These are phyloP conservation scores for Apiotrichum porosum DNA, from an alignment of 1,284 basidiomycete genomes.

Conservation along the genomic window DNA sequence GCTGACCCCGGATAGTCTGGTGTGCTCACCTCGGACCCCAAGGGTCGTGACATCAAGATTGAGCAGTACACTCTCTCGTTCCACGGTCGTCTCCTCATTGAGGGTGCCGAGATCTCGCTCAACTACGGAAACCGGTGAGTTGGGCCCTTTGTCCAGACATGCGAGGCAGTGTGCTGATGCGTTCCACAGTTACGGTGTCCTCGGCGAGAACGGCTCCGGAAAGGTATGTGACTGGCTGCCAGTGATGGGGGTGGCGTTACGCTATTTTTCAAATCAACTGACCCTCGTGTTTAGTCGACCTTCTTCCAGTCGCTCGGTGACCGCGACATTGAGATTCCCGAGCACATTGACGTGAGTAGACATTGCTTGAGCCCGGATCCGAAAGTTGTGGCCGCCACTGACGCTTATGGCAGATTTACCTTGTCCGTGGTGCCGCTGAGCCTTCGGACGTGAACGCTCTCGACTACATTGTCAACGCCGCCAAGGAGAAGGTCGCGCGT, in stretches of 20 bases:
- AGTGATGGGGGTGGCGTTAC: neutral
- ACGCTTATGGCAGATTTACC: constrained; percentile 85
- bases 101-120: constrained; percentile 81
- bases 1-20: constrained; percentile 54
- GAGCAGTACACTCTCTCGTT: constrained; percentile 94
- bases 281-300: too few relatives aligned
- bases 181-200: constrained; percentile 69
- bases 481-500: constrained; percentile 89
- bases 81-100: constrained; percentile 90
- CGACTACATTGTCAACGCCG: constrained; percentile 91
- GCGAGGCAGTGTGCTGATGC: neutral
- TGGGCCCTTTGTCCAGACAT: neutral
- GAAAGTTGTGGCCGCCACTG: too few relatives aligned
- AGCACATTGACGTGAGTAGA: constrained; percentile 71
- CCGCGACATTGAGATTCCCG: constrained; percentile 89
- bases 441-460: constrained; percentile 93
- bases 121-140: constrained; percentile 87
- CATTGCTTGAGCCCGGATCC: neutral
- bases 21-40: constrained; percentile 85
- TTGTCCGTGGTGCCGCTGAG: constrained; percentile 92
- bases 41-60: constrained; percentile 95
- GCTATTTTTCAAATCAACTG: too few relatives aligned
- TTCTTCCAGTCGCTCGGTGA: constrained; percentile 65
- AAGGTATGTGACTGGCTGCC: constrained; percentile 51
- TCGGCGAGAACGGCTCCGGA: constrained; percentile 96